A percentile compares a stretch with the other conserved stretches of the same genome.
These are phyloP conservation scores for Asterionellopsis glacialis DNA, from an alignment of 108 stramenopile genomes.

Conservation along the genomic window DNA sequence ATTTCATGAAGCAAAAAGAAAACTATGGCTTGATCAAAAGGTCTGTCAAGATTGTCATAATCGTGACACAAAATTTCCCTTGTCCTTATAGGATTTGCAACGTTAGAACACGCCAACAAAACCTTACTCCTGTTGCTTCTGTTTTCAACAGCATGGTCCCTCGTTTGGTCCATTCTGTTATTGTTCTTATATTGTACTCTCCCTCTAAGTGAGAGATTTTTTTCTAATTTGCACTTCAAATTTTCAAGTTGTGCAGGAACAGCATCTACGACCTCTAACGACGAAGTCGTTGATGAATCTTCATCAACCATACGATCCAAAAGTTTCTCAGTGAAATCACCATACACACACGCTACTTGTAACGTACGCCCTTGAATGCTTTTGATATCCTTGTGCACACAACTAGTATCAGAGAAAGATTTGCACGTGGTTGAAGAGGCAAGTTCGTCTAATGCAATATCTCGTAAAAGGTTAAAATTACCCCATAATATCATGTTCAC, in stretches of 20 bases:
- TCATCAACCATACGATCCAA: background rate
- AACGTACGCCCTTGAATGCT: background rate
- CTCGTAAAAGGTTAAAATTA: background rate
- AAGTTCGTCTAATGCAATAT: background rate
- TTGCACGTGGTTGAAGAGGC: no score
- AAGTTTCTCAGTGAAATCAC: background rate
- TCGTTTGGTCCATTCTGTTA: no score
- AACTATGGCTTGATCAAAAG: constrained; percentile 3
- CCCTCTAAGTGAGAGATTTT: background rate
- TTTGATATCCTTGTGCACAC: no score
- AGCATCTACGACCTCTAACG: background rate
- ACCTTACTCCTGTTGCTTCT: background rate
- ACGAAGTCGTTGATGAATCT: background rate
- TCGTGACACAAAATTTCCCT: no score
- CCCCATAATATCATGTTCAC: constrained; percentile 3
- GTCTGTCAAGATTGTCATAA: no score
- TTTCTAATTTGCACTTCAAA: background rate
- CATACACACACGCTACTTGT: constrained; percentile 7
- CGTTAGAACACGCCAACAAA: constrained; percentile 1
- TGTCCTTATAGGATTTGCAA: background rate
- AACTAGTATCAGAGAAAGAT: no score
- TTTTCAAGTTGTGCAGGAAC: constrained; percentile 5
- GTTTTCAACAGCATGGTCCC: no score
- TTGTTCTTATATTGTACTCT: no score
- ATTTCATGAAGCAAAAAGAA: constrained; percentile 9